A percentile compares a stretch with the other conserved stretches of the same genome.
Evolutionary conservation across 257 asterid species (phyloP).

Genomic region (Forsythia viridissima): DNA sequence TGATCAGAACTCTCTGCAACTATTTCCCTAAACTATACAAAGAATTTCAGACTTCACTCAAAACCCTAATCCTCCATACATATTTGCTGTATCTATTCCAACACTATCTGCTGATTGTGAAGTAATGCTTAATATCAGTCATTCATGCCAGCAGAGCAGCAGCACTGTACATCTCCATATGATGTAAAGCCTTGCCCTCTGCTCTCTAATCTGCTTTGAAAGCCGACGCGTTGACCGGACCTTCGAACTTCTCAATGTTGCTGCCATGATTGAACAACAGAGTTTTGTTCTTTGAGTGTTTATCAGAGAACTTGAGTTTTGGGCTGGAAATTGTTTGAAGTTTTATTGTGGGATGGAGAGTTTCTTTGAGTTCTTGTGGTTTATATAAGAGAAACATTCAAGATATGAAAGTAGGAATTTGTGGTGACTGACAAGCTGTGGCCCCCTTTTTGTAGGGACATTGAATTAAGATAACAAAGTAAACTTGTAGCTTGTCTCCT

Average conservation of each 20-base stretch:
- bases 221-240: not conserved
- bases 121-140: not conserved
- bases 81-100: not conserved
- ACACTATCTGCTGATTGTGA: not conserved
- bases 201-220: constrained; percentile 9
- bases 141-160: constrained; percentile 19
- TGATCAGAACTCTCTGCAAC: not conserved
- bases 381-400: not conserved
- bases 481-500: not conserved
- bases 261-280: not conserved
- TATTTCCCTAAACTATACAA: not conserved
- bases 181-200: constrained; percentile 12
- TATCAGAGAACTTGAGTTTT: not conserved
- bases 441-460: not conserved
- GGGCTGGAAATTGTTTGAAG: not conserved
- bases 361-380: not conserved
- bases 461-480: not conserved
- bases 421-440: not conserved
- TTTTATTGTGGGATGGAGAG: not conserved
- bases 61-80: not conserved
- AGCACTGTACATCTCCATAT: constrained; percentile 18
- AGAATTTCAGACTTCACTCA: not conserved
- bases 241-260: not conserved
- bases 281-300: not conserved
- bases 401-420: not conserved